Percentiles rank a stretch among this genome's conserved stretches.
Evolutionary conservation across 1,284 basidiomycete species (phyloP).

Genomic region (Irpex sp.): DNA sequence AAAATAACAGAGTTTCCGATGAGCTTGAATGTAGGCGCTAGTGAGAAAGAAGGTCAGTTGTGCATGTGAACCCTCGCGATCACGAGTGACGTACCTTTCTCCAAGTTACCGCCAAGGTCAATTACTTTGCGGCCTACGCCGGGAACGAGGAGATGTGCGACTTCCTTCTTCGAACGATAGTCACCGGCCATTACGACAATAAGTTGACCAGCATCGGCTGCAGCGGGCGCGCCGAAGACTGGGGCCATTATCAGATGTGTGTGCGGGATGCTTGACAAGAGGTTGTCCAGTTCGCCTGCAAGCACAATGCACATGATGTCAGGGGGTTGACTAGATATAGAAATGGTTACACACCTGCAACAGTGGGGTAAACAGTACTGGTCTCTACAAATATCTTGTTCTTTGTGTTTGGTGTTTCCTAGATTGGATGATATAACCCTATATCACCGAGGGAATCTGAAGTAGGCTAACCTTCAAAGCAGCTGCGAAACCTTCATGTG

Average conservation of each 20-base stretch:
- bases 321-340: background rate
- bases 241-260: constrained; percentile 73
- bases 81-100: constrained; percentile 48
- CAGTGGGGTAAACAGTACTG: constrained; percentile 71
- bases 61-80: background rate
- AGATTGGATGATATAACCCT: background rate
- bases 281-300: constrained; percentile 64
- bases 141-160: constrained; percentile 71
- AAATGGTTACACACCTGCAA: constrained; percentile 45
- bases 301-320: background rate
- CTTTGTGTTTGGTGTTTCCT: constrained; percentile 39
- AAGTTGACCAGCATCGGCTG: constrained; percentile 66
- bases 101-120: constrained; percentile 71
- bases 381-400: constrained; percentile 79
- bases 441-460: background rate
- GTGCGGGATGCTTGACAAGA: constrained; percentile 57
- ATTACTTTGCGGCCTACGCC: constrained; percentile 73
- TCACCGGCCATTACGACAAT: constrained; percentile 80
- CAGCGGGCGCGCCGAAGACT: constrained; percentile 71
- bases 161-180: constrained; percentile 78
- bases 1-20: constrained; percentile 72
- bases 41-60: background rate
- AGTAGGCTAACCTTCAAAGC: constrained; percentile 40
- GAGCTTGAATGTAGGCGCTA: constrained; percentile 75
- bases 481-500: constrained; percentile 62